Base-by-base conservation (phyloP, 1,284 basidiomycete genomes). In the Rhodotorula sp. region DNA sequence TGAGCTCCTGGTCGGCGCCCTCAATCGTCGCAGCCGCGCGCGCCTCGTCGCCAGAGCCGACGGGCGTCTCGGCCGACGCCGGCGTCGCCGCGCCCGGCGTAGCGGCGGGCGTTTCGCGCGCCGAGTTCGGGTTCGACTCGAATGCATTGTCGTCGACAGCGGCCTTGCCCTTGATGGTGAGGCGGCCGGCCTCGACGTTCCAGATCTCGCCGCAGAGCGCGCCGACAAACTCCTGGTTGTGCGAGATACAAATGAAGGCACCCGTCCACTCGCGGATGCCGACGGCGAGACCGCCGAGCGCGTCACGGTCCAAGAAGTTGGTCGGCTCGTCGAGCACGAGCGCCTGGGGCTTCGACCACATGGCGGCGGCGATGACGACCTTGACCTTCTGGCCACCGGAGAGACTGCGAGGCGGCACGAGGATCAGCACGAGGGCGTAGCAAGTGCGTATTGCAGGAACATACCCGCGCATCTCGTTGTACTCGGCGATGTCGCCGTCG, bases 221-320 rank as follows among this genome's bases (percentile, higher is more conserved):
- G 54, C 88, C 86, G 45, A 96, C 91, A 78, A 96, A 97, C 85
- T 97, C 78, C 77, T 78, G 75, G 84, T 96, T 96, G 85, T 97
- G 95, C 68, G 93, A 97, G 81, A 98, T 97, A 84, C 97, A 97
- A 78, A 96, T 91, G 65, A 98, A 93, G 53, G 94, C 96, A 75
- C 95, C 95, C 71, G 88, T 89, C 95, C 95, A 99, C 78, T 97
- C 93, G 77, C 89, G 90, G 82, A 99, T 98, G 48, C 97, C 96
- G 54, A 96, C 90, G 53, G 96, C 94, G 52, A 99, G 85, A 76
- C 97, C 96, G 78, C 95, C 93, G 34, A 95, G 84, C 19, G 93
- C 83, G 73, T 85, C 84, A 64, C 83, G 81, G 74, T 84, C 93
- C 85, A 96, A 88, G 86, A 98, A 99, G 85, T 99, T 99, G 80